Evolutionary conservation across 192 early-diverging fungal species (phyloP).

Genomic region (Mortierella hygrophila): DNA sequence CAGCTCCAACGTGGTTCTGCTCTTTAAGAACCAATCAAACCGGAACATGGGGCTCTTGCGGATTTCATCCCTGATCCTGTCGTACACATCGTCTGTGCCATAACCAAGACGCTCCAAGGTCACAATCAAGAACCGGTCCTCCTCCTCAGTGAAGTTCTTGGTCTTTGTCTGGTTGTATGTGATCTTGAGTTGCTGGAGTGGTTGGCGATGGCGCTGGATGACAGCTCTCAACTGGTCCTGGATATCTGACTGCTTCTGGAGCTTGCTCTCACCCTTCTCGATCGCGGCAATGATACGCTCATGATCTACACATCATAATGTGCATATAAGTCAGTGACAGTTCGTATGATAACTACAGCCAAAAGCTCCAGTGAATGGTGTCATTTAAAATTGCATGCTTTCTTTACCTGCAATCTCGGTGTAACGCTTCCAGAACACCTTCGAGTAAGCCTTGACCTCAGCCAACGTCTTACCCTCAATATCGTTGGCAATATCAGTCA

Average conservation of each 20-base stretch:
- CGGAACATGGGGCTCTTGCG: constrained; percentile 86
- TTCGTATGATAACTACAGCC: neutral
- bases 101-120: constrained; percentile 90
- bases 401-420: constrained; percentile 81
- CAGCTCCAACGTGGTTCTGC: constrained; percentile 88
- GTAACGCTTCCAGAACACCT: constrained; percentile 91
- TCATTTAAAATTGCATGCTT: neutral
- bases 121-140: constrained; percentile 97
- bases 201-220: constrained; percentile 78
- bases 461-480: constrained; percentile 92
- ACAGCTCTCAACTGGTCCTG: constrained; percentile 86
- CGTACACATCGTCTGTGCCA: constrained; percentile 93
- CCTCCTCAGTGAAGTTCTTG: constrained; percentile 94
- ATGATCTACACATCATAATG: constrained; percentile 66
- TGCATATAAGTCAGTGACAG: neutral
- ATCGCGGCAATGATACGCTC: constrained; percentile 90
- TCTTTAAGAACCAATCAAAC: constrained; percentile 99
- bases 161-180: constrained; percentile 91
- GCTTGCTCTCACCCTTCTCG: constrained; percentile 87
- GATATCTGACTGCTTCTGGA: constrained; percentile 84
- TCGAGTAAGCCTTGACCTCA: constrained; percentile 88
- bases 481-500: constrained; percentile 84
- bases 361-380: neutral
- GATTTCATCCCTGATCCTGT: constrained; percentile 90
- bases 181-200: constrained; percentile 91